A percentile compares a stretch with the other conserved stretches of the same genome.
Evolutionary conservation across 1,139 yeast genomes (phyloP).

Genomic region (Pneumocystis carinii): DNA sequence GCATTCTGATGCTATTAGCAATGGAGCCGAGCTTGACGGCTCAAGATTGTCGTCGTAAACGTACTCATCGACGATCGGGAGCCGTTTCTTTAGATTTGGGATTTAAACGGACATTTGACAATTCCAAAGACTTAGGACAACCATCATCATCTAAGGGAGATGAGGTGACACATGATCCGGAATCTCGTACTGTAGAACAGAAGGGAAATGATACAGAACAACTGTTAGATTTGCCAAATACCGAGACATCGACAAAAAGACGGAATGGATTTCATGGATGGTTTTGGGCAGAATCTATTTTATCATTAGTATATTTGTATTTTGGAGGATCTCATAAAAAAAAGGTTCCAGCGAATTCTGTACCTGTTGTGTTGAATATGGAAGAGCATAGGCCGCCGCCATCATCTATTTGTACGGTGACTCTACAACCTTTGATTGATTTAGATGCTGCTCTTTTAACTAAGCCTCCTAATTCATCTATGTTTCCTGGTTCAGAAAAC

Average conservation of each 20-base stretch:
- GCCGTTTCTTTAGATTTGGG: not conserved
- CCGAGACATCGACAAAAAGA: not conserved
- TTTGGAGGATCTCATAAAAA: not conserved
- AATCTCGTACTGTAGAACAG: not conserved
- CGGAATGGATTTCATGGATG: not conserved
- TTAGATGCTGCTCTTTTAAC: not conserved
- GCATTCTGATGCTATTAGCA: not conserved
- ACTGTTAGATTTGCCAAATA: not conserved
- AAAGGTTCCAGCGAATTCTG: not conserved
- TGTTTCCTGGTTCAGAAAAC: not conserved
- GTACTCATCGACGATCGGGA: not conserved
- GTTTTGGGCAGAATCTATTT: not conserved
- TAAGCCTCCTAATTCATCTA: not conserved
- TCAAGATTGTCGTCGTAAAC: not conserved
- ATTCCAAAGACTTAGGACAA: too few relatives aligned
- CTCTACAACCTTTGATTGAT: not conserved
- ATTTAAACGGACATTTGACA: not conserved
- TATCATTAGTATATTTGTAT: not conserved
- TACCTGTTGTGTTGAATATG: not conserved
- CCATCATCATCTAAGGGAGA: too few relatives aligned
- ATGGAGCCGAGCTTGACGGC: not conserved
- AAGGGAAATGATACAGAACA: not conserved
- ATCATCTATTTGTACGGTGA: not conserved
- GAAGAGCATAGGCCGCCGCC: not conserved
- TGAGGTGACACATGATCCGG: too few relatives aligned